phyloP scores from a whole-genome alignment of 306 rosid genomes.

The Inga leiocalycina region DNA sequence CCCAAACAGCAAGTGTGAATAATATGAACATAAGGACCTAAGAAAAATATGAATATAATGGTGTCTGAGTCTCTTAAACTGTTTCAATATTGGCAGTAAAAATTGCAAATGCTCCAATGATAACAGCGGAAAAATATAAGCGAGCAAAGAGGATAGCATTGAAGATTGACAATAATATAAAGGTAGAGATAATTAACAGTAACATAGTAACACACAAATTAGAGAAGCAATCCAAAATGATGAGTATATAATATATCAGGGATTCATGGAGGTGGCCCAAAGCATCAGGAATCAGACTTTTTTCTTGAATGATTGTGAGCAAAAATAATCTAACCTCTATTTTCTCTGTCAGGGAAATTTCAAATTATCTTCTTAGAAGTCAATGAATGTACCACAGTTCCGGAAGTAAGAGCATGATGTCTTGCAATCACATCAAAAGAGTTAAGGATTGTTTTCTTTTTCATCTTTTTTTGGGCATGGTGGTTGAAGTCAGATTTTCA shows the following conservation, averaged over 20 bases:
- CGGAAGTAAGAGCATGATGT: conserved; percentile 20
- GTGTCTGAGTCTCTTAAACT: background rate
- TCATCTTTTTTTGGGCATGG: background rate
- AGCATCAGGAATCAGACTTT: conserved; percentile 24
- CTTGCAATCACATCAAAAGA: conserved; percentile 14
- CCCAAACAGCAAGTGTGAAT: background rate
- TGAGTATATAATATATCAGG: conserved; percentile 2
- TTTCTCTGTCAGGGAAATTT: conserved; percentile 1
- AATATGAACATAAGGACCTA: background rate
- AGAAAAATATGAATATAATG: background rate
- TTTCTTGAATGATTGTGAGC: conserved; percentile 26
- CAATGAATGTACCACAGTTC: conserved; percentile 22
- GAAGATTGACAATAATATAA: conserved; percentile 26
- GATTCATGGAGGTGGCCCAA: conserved; percentile 3
- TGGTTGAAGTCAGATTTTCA: background rate
- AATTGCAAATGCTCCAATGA: background rate
- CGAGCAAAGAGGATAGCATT: background rate
- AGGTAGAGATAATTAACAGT: conserved; percentile 11
- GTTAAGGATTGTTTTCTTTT: background rate
- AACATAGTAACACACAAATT: background rate
- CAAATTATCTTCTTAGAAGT: conserved; percentile 5
- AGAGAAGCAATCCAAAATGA: background rate
- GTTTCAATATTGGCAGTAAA: background rate
- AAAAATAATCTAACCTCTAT: conserved; percentile 1
- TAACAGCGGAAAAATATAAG: background rate